Evolutionary conservation across 805 yeast species (phyloP).

Genomic region (Ogataea sp.): DNA sequence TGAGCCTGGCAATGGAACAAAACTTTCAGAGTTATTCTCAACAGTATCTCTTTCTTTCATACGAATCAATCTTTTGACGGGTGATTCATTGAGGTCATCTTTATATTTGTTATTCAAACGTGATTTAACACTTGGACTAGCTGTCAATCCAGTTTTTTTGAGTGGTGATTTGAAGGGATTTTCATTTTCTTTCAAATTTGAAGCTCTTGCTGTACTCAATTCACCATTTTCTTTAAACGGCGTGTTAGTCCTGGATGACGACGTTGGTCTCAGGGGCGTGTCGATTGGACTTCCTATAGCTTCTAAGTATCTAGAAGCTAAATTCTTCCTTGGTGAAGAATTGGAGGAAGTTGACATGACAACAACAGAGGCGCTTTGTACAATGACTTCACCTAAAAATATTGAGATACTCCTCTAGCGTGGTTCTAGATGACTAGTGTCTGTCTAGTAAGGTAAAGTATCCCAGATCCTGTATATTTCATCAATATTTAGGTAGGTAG

Average conservation of each 20-base stretch:
- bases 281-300: constrained; percentile 18
- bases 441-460: too few relatives aligned
- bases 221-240: not conserved
- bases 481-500: too few relatives aligned
- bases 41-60: constrained; percentile 24
- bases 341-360: constrained; percentile 8
- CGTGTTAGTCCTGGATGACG: constrained; percentile 1
- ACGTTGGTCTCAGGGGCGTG: constrained; percentile 14
- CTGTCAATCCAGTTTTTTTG: not conserved
- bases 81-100: constrained; percentile 9
- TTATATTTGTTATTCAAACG: not conserved
- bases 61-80: constrained; percentile 25
- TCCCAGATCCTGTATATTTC: too few relatives aligned
- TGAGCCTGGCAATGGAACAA: constrained; percentile 15
- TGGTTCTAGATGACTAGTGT: too few relatives aligned
- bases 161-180: constrained; percentile 14
- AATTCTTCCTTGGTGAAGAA: constrained; percentile 15
- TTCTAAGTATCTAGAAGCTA: constrained; percentile 22
- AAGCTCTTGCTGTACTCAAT: not conserved
- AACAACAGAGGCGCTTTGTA: not conserved
- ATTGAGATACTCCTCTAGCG: too few relatives aligned
- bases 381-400: too few relatives aligned
- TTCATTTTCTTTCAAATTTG: constrained; percentile 17
- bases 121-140: not conserved
- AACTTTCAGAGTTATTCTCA: constrained; percentile 16